These are phyloP conservation scores for Plasmodium billcollinsi DNA, from an alignment of 169 alveolate genomes.

Conservation along the genomic window DNA sequence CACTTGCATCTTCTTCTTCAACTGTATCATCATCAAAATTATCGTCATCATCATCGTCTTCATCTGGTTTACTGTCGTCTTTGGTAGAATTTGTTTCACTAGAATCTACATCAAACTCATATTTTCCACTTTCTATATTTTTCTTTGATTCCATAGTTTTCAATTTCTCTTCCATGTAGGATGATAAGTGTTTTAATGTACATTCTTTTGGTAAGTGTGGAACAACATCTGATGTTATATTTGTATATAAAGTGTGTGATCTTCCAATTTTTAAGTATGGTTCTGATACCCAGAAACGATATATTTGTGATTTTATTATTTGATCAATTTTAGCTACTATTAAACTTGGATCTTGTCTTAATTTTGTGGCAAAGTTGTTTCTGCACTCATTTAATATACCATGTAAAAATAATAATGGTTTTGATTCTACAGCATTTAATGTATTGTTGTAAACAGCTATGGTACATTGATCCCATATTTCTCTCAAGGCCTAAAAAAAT, in stretches of 20 bases:
- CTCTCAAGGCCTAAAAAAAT: constrained; percentile 53
- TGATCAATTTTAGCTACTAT: constrained; percentile 76
- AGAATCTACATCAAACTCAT: constrained; percentile 51
- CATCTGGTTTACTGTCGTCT: constrained; percentile 3
- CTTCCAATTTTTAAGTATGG: constrained; percentile 58
- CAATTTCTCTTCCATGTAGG: constrained; percentile 76
- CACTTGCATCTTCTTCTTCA: not conserved
- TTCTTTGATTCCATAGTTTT: constrained; percentile 74
- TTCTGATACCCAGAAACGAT: constrained; percentile 74
- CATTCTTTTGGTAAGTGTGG: constrained; percentile 57
- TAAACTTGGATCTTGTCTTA: constrained; percentile 76
- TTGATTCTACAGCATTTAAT: constrained; percentile 58
- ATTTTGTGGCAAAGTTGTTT: constrained; percentile 55
- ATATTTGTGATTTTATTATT: constrained; percentile 73
- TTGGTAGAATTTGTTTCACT: not conserved
- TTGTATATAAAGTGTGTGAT: constrained; percentile 31
- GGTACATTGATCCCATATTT: constrained; percentile 77
- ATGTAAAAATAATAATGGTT: constrained; percentile 70
- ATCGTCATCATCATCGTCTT: constrained; percentile 14
- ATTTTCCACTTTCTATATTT: constrained; percentile 67
- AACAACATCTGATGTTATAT: constrained; percentile 19
- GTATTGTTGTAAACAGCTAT: constrained; percentile 76
- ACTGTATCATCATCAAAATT: constrained; percentile 8
- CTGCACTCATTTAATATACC: constrained; percentile 73
- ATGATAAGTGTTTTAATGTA: constrained; percentile 59